Percentiles rank a stretch among this genome's conserved stretches.
phyloP scores from a whole-genome alignment of 73 alveolate species.

The Paramecium biaurelia region DNA sequence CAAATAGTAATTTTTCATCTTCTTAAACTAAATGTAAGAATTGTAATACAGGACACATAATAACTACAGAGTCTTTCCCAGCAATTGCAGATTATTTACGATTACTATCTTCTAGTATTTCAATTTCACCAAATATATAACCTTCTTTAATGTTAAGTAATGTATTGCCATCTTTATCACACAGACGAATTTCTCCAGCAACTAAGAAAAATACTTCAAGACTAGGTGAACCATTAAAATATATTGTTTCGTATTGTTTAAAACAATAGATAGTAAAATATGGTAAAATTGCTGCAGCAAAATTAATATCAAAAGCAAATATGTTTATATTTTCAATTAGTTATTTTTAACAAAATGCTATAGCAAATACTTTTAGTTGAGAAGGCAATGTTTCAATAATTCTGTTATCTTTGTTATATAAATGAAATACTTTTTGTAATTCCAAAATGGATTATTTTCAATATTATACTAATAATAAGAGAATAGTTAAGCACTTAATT shows the following conservation, averaged over 20 bases:
- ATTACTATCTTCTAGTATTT: not conserved
- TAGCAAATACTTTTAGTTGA: not conserved
- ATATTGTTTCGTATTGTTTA: slow-evolving; percentile 16
- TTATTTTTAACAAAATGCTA: not conserved
- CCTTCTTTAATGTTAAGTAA: not conserved
- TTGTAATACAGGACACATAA: not conserved
- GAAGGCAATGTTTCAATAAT: not conserved
- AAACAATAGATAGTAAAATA: not conserved
- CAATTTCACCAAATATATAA: slow-evolving; percentile 35
- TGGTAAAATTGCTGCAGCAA: not conserved
- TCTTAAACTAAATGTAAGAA: not conserved
- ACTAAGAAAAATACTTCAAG: slow-evolving; percentile 32
- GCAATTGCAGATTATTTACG: not conserved
- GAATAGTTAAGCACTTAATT: not conserved
- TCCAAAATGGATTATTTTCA: slow-evolving; percentile 50
- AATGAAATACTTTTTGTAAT: slow-evolving; percentile 10
- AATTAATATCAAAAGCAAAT: not conserved
- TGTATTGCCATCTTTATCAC: not conserved
- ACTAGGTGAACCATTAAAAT: slow-evolving; percentile 1
- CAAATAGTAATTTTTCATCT: not conserved
- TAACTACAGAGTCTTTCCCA: not conserved
- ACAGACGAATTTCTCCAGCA: slow-evolving; percentile 24
- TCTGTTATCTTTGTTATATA: not conserved
- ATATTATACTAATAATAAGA: not conserved
- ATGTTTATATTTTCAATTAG: not conserved